phyloP scores from a whole-genome alignment of 164 flowering plant genomes.

The Saururus chinensis region DNA sequence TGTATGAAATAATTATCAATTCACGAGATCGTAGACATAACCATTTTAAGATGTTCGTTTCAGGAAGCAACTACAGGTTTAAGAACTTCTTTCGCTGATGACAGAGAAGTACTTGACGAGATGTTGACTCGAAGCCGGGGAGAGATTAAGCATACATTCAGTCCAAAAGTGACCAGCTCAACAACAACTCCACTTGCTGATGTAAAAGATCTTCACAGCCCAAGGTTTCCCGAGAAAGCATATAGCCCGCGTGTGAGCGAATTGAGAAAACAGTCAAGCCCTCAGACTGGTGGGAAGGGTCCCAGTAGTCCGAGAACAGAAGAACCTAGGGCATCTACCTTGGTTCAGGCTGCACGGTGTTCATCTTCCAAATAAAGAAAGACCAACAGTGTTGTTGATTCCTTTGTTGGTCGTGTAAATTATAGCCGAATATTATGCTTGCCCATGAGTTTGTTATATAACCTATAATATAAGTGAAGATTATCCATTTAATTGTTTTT shows the following conservation, averaged over 20 bases:
- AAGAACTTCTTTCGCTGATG: conserved; percentile 38
- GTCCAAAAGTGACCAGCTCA: conserved; percentile 84
- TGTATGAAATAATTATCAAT: background rate
- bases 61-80: conserved; percentile 52
- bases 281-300: conserved; percentile 31
- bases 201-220: conserved; percentile 39
- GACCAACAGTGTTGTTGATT: too few species aligned
- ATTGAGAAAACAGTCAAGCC: conserved; percentile 41
- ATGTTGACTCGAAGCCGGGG: conserved; percentile 88
- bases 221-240: conserved; percentile 31
- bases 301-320: conserved; percentile 35
- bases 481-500: too few species aligned
- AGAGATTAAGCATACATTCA: conserved; percentile 53
- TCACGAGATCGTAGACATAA: background rate
- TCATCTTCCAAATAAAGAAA: conserved; percentile 9
- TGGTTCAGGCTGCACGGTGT: conserved; percentile 40
- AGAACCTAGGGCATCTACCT: conserved; percentile 32
- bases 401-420: background rate
- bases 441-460: background rate
- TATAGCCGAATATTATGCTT: background rate
- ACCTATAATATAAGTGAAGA: too few species aligned
- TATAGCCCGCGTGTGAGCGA: conserved; percentile 66
- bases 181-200: conserved; percentile 64
- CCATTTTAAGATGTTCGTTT: background rate
- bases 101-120: conserved; percentile 75